Conservation (phyloP, 2,329 filamentous ascomycete species). For the Talaromyces sp. region DNA sequence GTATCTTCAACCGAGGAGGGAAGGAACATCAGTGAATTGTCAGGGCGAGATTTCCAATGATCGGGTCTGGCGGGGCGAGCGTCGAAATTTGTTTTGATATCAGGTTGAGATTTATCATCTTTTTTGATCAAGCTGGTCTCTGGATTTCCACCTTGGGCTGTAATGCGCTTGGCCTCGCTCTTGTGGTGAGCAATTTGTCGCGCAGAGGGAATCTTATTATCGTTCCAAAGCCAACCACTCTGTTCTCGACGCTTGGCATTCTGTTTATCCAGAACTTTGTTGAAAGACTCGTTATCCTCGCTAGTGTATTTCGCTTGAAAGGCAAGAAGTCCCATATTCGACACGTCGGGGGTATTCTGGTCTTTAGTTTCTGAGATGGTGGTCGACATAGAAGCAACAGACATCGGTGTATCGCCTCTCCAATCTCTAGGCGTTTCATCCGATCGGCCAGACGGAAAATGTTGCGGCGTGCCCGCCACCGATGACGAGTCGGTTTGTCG, state of each 20-base stretch:
- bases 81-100: conserved; percentile 65
- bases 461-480: conserved; percentile 60
- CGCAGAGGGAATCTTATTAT: conserved; percentile 75
- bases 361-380: conserved; percentile 38
- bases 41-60: conserved; percentile 71
- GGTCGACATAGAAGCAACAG: conserved; percentile 50
- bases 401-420: conserved; percentile 73
- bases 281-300: conserved; percentile 97
- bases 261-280: conserved; percentile 85
- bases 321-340: conserved; percentile 76
- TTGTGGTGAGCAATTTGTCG: conserved; percentile 60
- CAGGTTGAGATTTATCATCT: conserved; percentile 52
- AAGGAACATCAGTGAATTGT: conserved; percentile 85
- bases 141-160: conserved; percentile 62
- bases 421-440: conserved; percentile 52
- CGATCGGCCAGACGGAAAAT: conserved; percentile 23
- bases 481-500: conserved; percentile 15
- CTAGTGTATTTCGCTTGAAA: conserved; percentile 96
- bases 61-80: conserved; percentile 77
- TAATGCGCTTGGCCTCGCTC: conserved; percentile 69
- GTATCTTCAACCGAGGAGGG: conserved; percentile 55
- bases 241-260: conserved; percentile 83
- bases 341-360: conserved; percentile 61
- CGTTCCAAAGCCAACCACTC: conserved; percentile 84
- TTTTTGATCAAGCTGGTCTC: conserved; percentile 52